A percentile compares a stretch with the other conserved stretches of the same genome.
Conservation (phyloP, 805 yeast genomes). For the Myxozyma kluyveri region DNA sequence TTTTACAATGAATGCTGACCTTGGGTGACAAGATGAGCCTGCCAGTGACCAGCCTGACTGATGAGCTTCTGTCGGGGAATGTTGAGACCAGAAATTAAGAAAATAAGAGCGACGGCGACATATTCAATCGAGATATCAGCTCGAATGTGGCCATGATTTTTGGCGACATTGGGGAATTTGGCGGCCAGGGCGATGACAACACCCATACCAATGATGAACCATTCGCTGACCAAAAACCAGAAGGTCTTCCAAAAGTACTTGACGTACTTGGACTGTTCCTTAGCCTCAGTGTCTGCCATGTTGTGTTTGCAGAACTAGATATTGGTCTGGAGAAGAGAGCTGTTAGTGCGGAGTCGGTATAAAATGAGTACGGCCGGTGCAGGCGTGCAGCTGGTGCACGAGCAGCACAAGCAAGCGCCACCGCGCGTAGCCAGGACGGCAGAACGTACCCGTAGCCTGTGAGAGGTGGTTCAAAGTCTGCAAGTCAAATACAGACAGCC, state of each 20-base stretch:
- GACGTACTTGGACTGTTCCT: not conserved
- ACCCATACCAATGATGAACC: slow-evolving; percentile 76
- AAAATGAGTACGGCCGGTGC: too few relatives aligned
- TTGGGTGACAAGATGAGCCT: slow-evolving; percentile 74
- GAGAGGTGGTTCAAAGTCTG: too few relatives aligned
- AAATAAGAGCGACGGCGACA: slow-evolving; percentile 83
- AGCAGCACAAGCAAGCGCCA: too few relatives aligned
- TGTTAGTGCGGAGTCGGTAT: too few relatives aligned
- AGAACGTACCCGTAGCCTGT: too few relatives aligned
- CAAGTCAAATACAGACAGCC: too few relatives aligned
- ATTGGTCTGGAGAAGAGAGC: too few relatives aligned
- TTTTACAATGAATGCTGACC: slow-evolving; percentile 4
- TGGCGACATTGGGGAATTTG: slow-evolving; percentile 77
- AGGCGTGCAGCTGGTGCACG: too few relatives aligned
- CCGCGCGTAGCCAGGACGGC: too few relatives aligned
- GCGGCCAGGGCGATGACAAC: slow-evolving; percentile 71
- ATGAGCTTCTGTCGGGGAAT: slow-evolving; percentile 64
- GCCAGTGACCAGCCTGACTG: slow-evolving; percentile 69
- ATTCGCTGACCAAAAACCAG: slow-evolving; percentile 39
- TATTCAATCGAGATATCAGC: slow-evolving; percentile 78
- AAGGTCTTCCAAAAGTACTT: not conserved
- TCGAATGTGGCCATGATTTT: slow-evolving; percentile 72
- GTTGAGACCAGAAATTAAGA: slow-evolving; percentile 74
- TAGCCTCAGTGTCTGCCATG: slow-evolving; percentile 1
- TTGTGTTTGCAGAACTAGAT: not conserved